Percentiles rank a stretch among this genome's conserved stretches.
Conservation (phyloP, 176 grass and related monocot genomes). For the Ensete glaucum region DNA sequence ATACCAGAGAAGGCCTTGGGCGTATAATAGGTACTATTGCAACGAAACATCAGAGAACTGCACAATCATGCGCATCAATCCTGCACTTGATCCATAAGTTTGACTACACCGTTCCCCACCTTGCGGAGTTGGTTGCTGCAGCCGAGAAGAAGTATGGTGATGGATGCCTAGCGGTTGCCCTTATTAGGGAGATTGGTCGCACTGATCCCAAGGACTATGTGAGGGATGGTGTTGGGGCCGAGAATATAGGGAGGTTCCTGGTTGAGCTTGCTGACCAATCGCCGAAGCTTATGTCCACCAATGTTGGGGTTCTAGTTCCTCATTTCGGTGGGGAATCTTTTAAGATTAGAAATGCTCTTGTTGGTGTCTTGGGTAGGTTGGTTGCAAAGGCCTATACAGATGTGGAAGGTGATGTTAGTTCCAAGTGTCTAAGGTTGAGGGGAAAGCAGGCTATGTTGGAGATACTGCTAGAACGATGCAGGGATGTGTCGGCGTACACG, state of each 20-base stretch:
- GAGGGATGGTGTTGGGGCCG: conserved; percentile 70
- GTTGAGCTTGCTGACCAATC: conserved; percentile 65
- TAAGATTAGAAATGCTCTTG: conserved; percentile 97
- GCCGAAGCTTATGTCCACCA: conserved; percentile 84
- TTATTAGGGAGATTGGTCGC: conserved; percentile 83
- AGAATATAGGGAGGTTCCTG: conserved; percentile 82
- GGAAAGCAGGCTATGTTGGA: conserved; percentile 92
- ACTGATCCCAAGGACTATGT: conserved; percentile 75
- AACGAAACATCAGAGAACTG: conserved; percentile 66
- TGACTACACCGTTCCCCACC: conserved; percentile 54
- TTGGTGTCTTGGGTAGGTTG: conserved; percentile 85
- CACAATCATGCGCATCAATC: conserved; percentile 76
- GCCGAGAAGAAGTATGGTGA: conserved; percentile 74
- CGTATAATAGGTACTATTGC: conserved; percentile 69
- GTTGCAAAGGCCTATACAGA: conserved; percentile 77
- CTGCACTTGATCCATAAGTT: conserved; percentile 81
- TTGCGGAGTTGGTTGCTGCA: conserved; percentile 63
- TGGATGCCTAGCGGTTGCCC: conserved; percentile 66
- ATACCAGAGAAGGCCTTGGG: conserved; percentile 55
- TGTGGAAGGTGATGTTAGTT: conserved; percentile 57
- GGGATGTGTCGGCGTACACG: conserved; percentile 92
- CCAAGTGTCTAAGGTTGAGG: conserved; percentile 53
- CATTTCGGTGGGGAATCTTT: conserved; percentile 96
- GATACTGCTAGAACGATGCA: conserved; percentile 78
- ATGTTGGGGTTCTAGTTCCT: conserved; percentile 73